Base-by-base conservation (phyloP, 192 early-diverging fungal genomes). In the Physocladia obscura region DNA sequence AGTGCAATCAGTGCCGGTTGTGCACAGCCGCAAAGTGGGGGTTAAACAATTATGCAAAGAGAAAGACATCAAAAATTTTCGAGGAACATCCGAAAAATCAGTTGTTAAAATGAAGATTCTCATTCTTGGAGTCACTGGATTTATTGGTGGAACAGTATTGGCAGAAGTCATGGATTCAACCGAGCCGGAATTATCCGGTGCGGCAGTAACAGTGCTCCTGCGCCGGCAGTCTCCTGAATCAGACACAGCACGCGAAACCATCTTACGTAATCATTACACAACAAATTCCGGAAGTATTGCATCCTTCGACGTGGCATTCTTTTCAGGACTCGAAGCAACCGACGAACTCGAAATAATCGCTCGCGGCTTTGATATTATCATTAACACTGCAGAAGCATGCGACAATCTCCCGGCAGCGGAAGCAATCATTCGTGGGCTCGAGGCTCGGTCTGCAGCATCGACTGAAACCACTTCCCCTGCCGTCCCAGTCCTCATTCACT, bases 341-440 rank as follows among this genome's bases (percentile, higher is more conserved):
- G 27, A 27, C 3, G 57, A 52, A 4, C 56, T 75, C 21, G 22
- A 34, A 11, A 24, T 40, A 0, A 47, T 49, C 4, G 29, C 54
- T 19, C 11, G 30, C 2, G 27, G 34, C 5, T 55, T 59, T 30
- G 76, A 77, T 54, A 54, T 79, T n/a, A 58, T 76, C 39, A 19
- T 79, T 29, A 61, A 79, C 59, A 44, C 69, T 4, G 78, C 78
- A 13, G 74, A 79, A 30, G 78, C 67, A 0, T 59, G 17, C 2
- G 78, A 79, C 48, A 70, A 79, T 49, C 3, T 76, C 13, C 40
- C 27, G 21, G 51, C 64, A 2, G 70, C 70, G 13, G 65, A 70
- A 29, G 74, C 78, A 17, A 70, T 79, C 32, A 21, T 75, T 4
- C 24, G 38, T 1, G 75, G 75, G 2, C 24, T 77, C 56, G 29